These are phyloP conservation scores for Claviceps capensis DNA, from an alignment of 2,329 filamentous ascomycete species.

Conservation along the genomic window DNA sequence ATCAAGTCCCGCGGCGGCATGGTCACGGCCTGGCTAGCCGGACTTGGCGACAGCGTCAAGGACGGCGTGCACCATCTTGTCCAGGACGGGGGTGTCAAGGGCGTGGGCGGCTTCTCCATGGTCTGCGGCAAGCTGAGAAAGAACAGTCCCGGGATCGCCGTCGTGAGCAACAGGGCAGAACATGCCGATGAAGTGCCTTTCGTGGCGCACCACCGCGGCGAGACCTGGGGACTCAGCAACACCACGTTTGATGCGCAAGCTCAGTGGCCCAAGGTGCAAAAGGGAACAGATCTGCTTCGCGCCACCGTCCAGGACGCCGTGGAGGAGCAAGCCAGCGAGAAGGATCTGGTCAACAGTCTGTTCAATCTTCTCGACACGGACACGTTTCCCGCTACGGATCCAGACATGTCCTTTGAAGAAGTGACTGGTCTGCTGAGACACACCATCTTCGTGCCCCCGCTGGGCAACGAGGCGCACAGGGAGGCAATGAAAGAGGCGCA, in stretches of 20 bases:
- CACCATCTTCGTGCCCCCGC: constrained; percentile 46
- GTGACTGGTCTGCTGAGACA: constrained; percentile 40
- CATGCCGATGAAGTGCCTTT: constrained; percentile 41
- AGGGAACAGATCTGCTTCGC: constrained; percentile 33
- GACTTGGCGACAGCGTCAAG: constrained; percentile 29
- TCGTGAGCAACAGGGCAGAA: constrained; percentile 8
- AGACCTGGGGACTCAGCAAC: constrained; percentile 49
- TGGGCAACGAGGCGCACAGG: constrained; percentile 35
- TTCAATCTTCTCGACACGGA: constrained; percentile 43
- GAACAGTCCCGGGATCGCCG: constrained; percentile 21
- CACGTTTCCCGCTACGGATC: constrained; percentile 32
- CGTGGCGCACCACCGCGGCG: constrained; percentile 36
- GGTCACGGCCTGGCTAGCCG: constrained; percentile 48
- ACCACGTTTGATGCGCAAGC: constrained; percentile 38
- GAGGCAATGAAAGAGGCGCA: constrained; percentile 30
- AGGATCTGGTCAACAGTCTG: constrained; percentile 35
- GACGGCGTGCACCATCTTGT: constrained; percentile 40
- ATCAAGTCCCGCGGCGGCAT: constrained; percentile 47
- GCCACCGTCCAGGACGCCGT: constrained; percentile 28
- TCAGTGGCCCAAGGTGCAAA: constrained; percentile 47
- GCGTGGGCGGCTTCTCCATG: constrained; percentile 53
- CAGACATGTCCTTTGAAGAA: constrained; percentile 35
- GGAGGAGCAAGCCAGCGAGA: constrained; percentile 24
- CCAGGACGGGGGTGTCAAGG: constrained; percentile 37
- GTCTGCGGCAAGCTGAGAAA: constrained; percentile 46